Evolutionary conservation across 148 eudicot species (phyloP).

Genomic region (Arbutus unedo): DNA sequence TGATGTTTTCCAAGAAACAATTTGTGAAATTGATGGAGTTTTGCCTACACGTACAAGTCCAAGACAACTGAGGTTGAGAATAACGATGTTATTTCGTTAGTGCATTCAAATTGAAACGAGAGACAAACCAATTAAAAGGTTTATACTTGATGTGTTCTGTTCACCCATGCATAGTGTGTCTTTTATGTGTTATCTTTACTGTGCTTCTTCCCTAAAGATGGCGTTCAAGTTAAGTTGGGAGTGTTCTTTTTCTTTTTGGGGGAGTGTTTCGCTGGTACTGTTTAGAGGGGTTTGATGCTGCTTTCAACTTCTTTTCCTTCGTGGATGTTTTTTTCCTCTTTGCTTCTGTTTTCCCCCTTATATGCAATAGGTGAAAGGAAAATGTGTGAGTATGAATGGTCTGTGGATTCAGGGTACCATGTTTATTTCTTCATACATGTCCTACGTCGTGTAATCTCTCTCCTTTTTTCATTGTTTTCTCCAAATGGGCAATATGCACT

Average conservation of each 20-base stretch:
- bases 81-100: background rate
- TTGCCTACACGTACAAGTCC: background rate
- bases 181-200: background rate
- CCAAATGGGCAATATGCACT: background rate
- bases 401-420: background rate
- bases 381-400: background rate
- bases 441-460: background rate
- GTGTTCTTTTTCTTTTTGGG: background rate
- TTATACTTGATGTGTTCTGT: background rate
- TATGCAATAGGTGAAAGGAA: background rate
- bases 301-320: background rate
- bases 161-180: background rate
- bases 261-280: background rate
- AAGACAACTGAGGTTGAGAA: background rate
- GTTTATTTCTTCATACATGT: background rate
- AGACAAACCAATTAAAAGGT: background rate
- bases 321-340: background rate
- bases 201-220: background rate
- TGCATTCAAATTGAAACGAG: background rate
- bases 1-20: background rate
- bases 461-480: background rate
- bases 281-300: background rate
- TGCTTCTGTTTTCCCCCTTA: background rate
- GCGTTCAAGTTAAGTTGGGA: background rate
- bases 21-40: background rate